Evolutionary conservation across 108 stramenopile genomes (phyloP).

Genomic region (Conticribra guillardii): DNA sequence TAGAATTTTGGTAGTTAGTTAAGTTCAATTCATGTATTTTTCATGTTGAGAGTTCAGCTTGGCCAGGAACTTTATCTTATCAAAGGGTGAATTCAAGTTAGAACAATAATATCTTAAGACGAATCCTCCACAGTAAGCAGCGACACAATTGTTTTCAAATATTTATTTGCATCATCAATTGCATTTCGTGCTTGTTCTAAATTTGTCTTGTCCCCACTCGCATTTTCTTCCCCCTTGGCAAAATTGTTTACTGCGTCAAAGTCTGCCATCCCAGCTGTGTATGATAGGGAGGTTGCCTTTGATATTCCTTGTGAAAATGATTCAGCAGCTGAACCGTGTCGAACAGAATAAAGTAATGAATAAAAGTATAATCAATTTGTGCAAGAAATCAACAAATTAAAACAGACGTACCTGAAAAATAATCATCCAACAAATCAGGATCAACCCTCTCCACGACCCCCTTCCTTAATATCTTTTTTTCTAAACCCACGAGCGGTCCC

Average conservation of each 20-base stretch:
- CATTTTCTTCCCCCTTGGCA: constrained; percentile 53
- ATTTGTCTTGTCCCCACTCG: constrained; percentile 44
- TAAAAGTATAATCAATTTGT: neutral
- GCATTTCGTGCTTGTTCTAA: constrained; percentile 63
- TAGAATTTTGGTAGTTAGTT: too few species aligned
- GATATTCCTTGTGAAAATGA: constrained; percentile 60
- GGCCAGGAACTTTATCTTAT: too few species aligned
- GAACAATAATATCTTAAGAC: neutral
- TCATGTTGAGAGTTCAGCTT: too few species aligned
- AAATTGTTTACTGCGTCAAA: constrained; percentile 82
- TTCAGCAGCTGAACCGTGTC: constrained; percentile 48
- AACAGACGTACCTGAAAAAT: constrained; percentile 59
- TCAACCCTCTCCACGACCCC: constrained; percentile 60
- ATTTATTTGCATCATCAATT: constrained; percentile 60
- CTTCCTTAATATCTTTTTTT: constrained; percentile 57
- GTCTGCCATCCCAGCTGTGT: constrained; percentile 72
- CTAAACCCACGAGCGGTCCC: constrained; percentile 71
- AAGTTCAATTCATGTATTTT: too few species aligned
- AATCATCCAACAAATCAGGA: constrained; percentile 62
- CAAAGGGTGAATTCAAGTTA: neutral
- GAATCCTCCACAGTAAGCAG: constrained; percentile 20
- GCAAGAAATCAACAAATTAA: too few species aligned
- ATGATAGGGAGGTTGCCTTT: constrained; percentile 63
- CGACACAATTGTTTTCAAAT: constrained; percentile 51
- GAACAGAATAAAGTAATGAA: constrained; percentile 1